Evolutionary conservation across 306 rosid species (phyloP).

Genomic region (Sindora glabra): DNA sequence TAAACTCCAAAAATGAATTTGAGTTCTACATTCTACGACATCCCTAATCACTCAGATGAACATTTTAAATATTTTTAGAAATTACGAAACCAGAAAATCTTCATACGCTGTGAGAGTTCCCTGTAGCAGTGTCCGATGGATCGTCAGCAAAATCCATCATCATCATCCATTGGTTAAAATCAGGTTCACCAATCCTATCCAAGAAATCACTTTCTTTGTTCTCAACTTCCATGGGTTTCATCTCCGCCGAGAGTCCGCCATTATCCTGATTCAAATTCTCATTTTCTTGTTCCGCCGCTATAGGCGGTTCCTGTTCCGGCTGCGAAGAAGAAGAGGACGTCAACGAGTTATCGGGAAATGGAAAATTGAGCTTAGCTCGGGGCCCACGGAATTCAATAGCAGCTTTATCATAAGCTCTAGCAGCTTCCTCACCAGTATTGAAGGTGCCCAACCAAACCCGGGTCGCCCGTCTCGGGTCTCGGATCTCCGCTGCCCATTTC

Average conservation of each 20-base stretch:
- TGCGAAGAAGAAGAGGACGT: background rate
- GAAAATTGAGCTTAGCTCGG: conserved; percentile 84
- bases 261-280: conserved; percentile 8
- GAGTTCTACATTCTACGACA: background rate
- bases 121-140: conserved; percentile 42
- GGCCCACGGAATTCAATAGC: conserved; percentile 90
- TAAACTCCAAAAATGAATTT: background rate
- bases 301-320: background rate
- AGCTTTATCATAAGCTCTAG: conserved; percentile 72
- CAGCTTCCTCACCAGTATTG: conserved; percentile 76
- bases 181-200: conserved; percentile 40
- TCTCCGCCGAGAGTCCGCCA: background rate
- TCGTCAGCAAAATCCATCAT: conserved; percentile 36
- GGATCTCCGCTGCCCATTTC: conserved; percentile 90
- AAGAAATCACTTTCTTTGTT: conserved; percentile 28
- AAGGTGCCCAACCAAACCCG: conserved; percentile 93
- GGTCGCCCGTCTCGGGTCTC: conserved; percentile 58
- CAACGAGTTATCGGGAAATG: conserved; percentile 42
- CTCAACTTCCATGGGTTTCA: background rate
- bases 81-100: background rate
- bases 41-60: background rate
- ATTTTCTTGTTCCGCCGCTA: background rate
- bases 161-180: conserved; percentile 38
- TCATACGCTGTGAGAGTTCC: conserved; percentile 21
- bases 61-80: too few species aligned